Evolutionary conservation across 345 rosid genomes (phyloP), one percentile per base, ranked within the genome.

Genomic region (Schrenkiella parvula): DNA sequence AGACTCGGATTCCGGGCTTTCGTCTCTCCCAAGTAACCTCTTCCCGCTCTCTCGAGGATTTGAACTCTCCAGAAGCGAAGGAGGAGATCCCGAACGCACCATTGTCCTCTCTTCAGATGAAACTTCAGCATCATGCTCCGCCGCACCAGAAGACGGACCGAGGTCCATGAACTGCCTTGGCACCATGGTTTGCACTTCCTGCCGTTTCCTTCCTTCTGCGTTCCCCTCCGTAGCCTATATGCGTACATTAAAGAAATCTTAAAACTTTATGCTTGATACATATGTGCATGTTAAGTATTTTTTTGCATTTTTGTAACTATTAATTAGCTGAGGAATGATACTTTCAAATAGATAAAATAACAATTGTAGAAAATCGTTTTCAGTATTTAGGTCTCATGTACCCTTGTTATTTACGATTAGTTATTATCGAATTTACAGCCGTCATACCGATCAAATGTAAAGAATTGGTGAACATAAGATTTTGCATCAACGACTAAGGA

Each of bases 71-170:
- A 58, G 64, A 70, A 81, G 90, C 17, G 58, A 52, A 70, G 71
- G 75, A 43, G 68, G 74, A 51, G 82, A 83, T 12, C 62, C 66
- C 0, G 61, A 69, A 19, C 77, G 81, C 0, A 92, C 85, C 2
- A 66, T 82, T 4, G 93, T 87, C 56, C 89, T 83, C 77, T 91
- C 97, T 48, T 86, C 99, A 0, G 97, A 95, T 2, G 89, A 89
- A 1, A 88, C 86, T 46, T 81, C 82, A 8, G 89, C 80, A 48
- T 84, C 88, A 8, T 78, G 88, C 1, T 74, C 70, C 32, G 79
- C 85, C 0, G 70, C 83, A 1, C 76, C 46, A 4, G 70, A 74
- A 3, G 91, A 73, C 1, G 89, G 97, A 11, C 84, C 87, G 0
- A 82, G 84, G 72, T 88, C 96, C 77, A 91, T 70, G 80, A 91